phyloP scores from a whole-genome alignment of 257 asterid genomes.

The Solanum stenotomum region DNA sequence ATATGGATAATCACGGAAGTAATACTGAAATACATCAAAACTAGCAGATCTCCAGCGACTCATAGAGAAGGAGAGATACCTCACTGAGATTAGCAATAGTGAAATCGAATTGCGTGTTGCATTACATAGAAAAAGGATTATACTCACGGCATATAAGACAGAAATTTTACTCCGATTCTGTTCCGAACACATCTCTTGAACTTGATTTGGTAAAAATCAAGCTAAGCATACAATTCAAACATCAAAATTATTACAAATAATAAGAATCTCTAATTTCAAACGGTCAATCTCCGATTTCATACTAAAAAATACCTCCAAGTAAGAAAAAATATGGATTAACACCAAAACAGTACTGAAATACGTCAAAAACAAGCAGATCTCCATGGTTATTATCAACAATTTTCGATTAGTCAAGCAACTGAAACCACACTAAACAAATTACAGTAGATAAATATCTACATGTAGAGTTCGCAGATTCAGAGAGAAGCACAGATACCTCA shows the following conservation, averaged over 20 bases:
- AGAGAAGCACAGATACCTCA: conserved; percentile 2
- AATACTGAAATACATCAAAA: neutral
- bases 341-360: neutral
- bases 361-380: neutral
- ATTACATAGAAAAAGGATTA: neutral
- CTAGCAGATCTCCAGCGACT: neutral
- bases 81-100: neutral
- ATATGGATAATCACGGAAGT: neutral
- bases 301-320: neutral
- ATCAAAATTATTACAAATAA: neutral
- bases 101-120: neutral
- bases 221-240: neutral
- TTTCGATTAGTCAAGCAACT: neutral
- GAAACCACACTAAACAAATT: neutral
- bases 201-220: neutral
- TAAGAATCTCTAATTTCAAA: neutral
- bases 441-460: neutral
- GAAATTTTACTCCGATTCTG: neutral
- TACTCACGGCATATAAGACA: neutral
- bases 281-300: neutral
- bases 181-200: neutral
- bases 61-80: neutral
- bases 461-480: neutral
- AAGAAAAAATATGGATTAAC: neutral
- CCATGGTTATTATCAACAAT: neutral